These are phyloP conservation scores for Aspergillus floridensis DNA, from an alignment of 2,329 filamentous ascomycete genomes.

Conservation along the genomic window DNA sequence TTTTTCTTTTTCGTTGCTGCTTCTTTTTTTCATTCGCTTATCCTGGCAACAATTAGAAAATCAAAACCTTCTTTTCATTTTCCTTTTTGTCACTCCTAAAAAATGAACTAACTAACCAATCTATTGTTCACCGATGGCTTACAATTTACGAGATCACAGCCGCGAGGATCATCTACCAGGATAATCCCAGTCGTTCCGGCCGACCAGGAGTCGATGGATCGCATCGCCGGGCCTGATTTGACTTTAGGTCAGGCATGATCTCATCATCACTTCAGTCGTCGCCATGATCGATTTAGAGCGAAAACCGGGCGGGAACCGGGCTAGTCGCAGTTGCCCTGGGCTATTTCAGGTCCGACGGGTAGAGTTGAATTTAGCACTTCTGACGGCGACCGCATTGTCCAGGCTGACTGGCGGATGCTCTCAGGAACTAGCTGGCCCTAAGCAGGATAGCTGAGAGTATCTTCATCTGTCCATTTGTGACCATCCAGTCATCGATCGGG, in stretches of 20 bases:
- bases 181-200: not conserved
- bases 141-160: conserved; percentile 1
- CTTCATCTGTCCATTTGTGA: not conserved
- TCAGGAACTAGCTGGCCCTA: not conserved
- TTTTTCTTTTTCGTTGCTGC: not conserved
- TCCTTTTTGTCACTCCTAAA: not conserved
- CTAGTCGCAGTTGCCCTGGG: not conserved
- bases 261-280: conserved; percentile 10
- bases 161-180: not conserved
- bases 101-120: not conserved
- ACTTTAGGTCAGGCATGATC: conserved; percentile 16
- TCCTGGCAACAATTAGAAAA: not conserved
- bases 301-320: not conserved
- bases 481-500: not conserved
- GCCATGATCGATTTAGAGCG: not conserved
- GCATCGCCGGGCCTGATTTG: conserved; percentile 12
- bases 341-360: not conserved
- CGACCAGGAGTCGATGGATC: not conserved
- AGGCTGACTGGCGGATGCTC: not conserved
- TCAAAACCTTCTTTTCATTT: not conserved
- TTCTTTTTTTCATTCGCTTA: not conserved
- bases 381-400: not conserved
- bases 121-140: not conserved
- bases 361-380: not conserved
- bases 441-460: not conserved